Conservation (phyloP, 1,139 yeast genomes). For the Geotrichum phurueaensis region DNA sequence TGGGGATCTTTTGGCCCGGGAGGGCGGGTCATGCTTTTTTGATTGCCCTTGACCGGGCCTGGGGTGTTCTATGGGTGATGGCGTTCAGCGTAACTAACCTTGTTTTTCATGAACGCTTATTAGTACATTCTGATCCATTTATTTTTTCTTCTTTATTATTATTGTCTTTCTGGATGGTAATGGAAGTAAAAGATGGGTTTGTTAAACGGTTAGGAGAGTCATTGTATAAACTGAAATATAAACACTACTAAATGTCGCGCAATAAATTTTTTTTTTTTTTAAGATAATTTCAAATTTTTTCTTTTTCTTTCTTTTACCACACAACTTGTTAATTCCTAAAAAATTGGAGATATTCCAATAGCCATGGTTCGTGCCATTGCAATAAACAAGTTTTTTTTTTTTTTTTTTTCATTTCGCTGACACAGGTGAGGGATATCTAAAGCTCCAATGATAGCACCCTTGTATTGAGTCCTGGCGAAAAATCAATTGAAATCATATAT, state of each 20-base stretch:
- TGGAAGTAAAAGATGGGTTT: not conserved
- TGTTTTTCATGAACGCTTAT: conserved; percentile 34
- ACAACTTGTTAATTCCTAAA: too few species aligned
- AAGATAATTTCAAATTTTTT: too few species aligned
- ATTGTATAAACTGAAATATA: not conserved
- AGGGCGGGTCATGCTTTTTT: not conserved
- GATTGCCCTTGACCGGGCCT: conserved; percentile 38
- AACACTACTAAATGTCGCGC: not conserved
- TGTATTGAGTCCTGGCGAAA: conserved; percentile 2
- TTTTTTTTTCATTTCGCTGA: not conserved
- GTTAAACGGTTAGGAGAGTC: conserved; percentile 13
- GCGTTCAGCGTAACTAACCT: conserved; percentile 38
- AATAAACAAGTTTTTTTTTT: not conserved
- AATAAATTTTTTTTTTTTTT: conserved; percentile 1
- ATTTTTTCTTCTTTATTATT: conserved; percentile 6
- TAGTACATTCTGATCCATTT: conserved; percentile 30
- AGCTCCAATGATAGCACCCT: conserved; percentile 3
- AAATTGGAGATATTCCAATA: too few species aligned
- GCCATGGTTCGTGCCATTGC: too few species aligned
- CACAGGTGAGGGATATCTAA: conserved; percentile 4
- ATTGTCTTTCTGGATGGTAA: conserved; percentile 1
- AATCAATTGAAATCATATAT: not conserved
- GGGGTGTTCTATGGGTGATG: conserved; percentile 35
- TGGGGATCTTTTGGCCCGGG: conserved; percentile 7
- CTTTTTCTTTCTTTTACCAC: too few species aligned